Conservation (phyloP, 208 protist genomes). For the Naegleria fowleri region DNA sequence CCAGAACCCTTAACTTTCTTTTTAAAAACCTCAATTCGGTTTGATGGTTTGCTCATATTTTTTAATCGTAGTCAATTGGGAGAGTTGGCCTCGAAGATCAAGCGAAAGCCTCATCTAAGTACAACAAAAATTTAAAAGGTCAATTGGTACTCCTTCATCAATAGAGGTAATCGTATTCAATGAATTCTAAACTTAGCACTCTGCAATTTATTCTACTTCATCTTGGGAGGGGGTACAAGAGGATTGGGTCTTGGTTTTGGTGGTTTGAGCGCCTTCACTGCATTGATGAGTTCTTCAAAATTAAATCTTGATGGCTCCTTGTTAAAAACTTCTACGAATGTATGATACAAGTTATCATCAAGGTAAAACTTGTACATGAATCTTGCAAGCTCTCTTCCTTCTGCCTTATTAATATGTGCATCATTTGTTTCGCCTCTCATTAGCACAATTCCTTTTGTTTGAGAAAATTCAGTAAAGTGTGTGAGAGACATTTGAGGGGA, state of each 20-base stretch:
- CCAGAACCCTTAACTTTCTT: background rate
- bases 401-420: background rate
- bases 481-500: background rate
- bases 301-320: background rate
- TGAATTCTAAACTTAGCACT: no score
- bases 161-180: no score
- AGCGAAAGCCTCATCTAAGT: no score
- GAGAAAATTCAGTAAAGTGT: background rate
- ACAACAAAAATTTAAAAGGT: no score
- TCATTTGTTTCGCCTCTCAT: constrained; percentile 10
- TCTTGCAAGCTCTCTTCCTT: background rate
- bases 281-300: background rate
- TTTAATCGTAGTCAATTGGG: no score
- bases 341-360: background rate
- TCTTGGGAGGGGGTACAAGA: background rate
- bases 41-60: background rate
- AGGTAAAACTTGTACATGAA: constrained; percentile 1
- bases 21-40: background rate
- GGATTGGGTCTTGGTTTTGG: background rate
- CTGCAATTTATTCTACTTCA: background rate
- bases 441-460: background rate
- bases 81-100: no score
- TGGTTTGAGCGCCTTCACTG: background rate
- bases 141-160: no score
- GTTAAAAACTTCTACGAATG: constrained; percentile 14